Base-by-base conservation (phyloP, 2,329 filamentous ascomycete species). In the Ilyonectria sp. region DNA sequence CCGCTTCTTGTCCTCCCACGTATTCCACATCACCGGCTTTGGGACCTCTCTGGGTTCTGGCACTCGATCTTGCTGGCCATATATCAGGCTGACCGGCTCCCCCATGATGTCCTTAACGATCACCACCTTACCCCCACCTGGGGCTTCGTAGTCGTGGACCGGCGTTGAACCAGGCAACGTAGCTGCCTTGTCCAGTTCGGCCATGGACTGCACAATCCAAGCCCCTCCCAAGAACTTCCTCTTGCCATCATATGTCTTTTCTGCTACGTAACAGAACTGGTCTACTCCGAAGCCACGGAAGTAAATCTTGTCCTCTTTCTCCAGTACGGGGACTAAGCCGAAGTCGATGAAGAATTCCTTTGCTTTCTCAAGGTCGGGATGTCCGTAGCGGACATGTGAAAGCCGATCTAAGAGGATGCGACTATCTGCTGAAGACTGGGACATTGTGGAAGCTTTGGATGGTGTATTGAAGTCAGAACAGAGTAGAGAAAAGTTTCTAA, bases 271-370 rank as follows among this genome's bases (percentile, higher is more conserved):
- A 52, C 52, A 62, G 53, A 56, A 66, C 15, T 37, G 59, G 53
- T 66, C 63, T 44, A 40, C 35, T 15, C 63, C 63, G 19, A 66
- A 66, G 58, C 63, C 58, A 10, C 63, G 63, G 53, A 62, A 66
- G 29, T 47, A 66, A n/a, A 66, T 33, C 31, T 66, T 66, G 43
- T 61, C 58, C 35, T 62, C 63, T 29, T 65, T 60, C 21, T 60
- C 56, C 6, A 52, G 29, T n/a, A 56, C 50, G 10, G 49, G 56
- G 17, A 65, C 29, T 40, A 65, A 26, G 9, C 63, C 63, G 9
- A 65, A 65, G 26, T 65, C 63, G 15, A 8, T 43, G 55, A 43
- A 60, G 49, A 65, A 65, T 11, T 37, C 17, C 21, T 65, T 60
- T 13, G 63, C 56, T 13, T 50, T 60, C 31, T 60, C 49, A 6